Evolutionary conservation across 148 eudicot genomes (phyloP), one percentile per base, ranked within the genome.

Genomic region (Limonium bicolor): DNA sequence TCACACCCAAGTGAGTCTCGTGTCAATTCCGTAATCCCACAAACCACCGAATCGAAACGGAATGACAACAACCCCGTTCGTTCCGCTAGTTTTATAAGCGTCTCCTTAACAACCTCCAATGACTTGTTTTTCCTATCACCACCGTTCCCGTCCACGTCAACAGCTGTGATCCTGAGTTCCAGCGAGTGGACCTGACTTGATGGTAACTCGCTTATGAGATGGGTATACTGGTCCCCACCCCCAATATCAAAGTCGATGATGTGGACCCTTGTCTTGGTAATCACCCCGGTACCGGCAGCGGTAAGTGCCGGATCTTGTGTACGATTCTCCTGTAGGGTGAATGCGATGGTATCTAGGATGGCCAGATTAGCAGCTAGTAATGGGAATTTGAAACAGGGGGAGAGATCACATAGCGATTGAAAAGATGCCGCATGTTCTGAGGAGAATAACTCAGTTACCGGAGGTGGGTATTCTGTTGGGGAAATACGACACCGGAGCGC

Each of bases 221-320:
- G 74, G 19, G 51, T 14, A 43, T 86, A 86, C 57, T 86, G 94
- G 4, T 64, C 53, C 0, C 82, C 94, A 0, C 71, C 59, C 0
- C 94, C 94, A 8, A 86, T 50, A 9, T 78, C 85, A n/a, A 85
- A 85, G 38, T 85, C 95, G 0, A 85, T 38, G 0, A 85, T 70
- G 24, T 80, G 95, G 35, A 71, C 63, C 30, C 31, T 73, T n/a
- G 16, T 18, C 17, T 41, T 37, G 6, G 20, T 9, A 0, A 0
- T 22, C 0, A 1, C 16, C 2, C 27, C 5, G n/a, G n/a, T n/a
- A n/a, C n/a, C n/a, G n/a, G n/a, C n/a, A n/a, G n/a, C n/a, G n/a
- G n/a, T n/a, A n/a, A n/a, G n/a, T n/a, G n/a, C n/a, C n/a, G n/a
- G n/a, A n/a, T n/a, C n/a, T n/a, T n/a, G n/a, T n/a, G n/a, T n/a